Base-by-base conservation (phyloP, 2,329 filamentous ascomycete genomes). In the Chaetomiaceae sp. region DNA sequence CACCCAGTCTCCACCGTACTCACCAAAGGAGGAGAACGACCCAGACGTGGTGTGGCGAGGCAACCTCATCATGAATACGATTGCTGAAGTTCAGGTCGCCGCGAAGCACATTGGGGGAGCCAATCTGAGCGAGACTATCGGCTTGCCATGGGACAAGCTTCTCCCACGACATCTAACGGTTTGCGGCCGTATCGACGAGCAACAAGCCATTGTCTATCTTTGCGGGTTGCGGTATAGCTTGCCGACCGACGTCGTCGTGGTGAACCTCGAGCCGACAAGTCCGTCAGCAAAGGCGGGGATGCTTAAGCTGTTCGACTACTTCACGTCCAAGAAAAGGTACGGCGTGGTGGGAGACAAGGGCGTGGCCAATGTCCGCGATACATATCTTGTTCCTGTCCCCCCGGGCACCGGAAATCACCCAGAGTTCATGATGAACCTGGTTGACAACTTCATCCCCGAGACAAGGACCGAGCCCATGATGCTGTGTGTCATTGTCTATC, bases 181-280 rank as follows among this genome's bases (percentile, higher is more conserved):
- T 19, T 85, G 85, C 42, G 89, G 88, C 1, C 82, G 93, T 16
- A 93, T 99, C 53, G 82, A 87, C 45, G 83, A 89, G 59, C 79
- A 86, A 53, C 86, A 86, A 57, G 93, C 92, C 10, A 89, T 90
- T 50, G 89, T 95, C 55, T 99, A 99, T 62, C 82, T 99, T 0
- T 93, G 89, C 64, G 84, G 89, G 44, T 75, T 97, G 54, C 83
- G 89, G 12, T 95, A 88, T 67, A 92, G 86, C 64, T 79, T 81
- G 46, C 83, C 83, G 44, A 91, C 88, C 2, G 93, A 97, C 62
- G 83, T 99, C 5, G 79, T 89, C 1, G 87, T 97, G 19, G 80
- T 95, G 17, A 82, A 83, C 39, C 70, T 97, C 30, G 78, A 78
- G 16, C 79, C 83, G 1, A 79, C 83, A 1, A 81, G 85, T 19